A percentile compares a stretch with the other conserved stretches of the same genome.
These are phyloP conservation scores for Mucuna pruriens DNA, from an alignment of 306 rosid species.

Conservation along the genomic window DNA sequence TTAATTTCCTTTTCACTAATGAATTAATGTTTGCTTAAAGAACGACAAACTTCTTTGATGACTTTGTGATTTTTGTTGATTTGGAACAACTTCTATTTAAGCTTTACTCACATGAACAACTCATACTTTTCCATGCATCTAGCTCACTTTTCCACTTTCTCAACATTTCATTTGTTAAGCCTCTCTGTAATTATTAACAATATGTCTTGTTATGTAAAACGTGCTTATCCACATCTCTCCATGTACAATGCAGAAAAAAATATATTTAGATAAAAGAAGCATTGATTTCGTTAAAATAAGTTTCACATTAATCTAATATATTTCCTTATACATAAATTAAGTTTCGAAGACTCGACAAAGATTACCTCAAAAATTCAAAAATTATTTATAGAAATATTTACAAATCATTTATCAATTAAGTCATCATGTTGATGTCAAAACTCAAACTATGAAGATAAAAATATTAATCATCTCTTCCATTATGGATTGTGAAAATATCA, in stretches of 20 bases:
- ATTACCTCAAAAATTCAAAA: too few relatives aligned
- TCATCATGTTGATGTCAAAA: too few relatives aligned
- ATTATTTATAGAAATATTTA: too few relatives aligned
- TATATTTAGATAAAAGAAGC: background rate
- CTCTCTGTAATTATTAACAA: background rate
- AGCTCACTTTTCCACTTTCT: slow-evolving; percentile 38
- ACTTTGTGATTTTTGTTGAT: background rate
- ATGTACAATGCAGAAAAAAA: background rate
- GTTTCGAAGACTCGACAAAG: too few relatives aligned
- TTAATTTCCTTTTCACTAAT: background rate
- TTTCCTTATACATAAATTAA: background rate
- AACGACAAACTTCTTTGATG: slow-evolving; percentile 7
- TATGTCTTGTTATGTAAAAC: slow-evolving; percentile 26
- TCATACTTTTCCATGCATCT: background rate
- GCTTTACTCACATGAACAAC: background rate
- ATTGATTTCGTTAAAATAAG: background rate
- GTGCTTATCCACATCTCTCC: slow-evolving; percentile 31
- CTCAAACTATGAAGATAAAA: too few relatives aligned
- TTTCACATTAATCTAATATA: background rate
- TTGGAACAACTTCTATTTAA: background rate
- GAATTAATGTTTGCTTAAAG: background rate
- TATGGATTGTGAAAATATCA: too few relatives aligned
- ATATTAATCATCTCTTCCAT: too few relatives aligned
- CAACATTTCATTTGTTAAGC: slow-evolving; percentile 18
- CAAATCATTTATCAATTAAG: too few relatives aligned